Percentiles rank a stretch among this genome's conserved stretches.
These are phyloP conservation scores for Stachybotrys echinatus DNA, from an alignment of 2,329 filamentous ascomycete species.

Conservation along the genomic window DNA sequence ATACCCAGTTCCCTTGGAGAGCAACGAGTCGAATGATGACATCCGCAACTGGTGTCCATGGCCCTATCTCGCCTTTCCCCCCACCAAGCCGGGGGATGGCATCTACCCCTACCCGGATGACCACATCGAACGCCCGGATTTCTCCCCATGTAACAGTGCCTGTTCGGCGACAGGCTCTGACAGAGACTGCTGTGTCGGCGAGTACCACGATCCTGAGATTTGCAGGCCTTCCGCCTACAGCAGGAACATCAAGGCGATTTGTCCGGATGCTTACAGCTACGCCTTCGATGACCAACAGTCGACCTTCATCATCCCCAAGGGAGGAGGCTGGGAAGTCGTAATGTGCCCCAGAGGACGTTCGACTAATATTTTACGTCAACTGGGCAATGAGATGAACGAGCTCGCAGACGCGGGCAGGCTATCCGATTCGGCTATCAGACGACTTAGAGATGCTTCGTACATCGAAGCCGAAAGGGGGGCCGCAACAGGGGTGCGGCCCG, in stretches of 20 bases:
- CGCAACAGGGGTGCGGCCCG: constrained; percentile 13
- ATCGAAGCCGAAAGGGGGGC: constrained; percentile 23
- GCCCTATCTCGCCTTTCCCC: constrained; percentile 65
- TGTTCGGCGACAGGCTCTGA: constrained; percentile 64
- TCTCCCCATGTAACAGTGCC: constrained; percentile 73
- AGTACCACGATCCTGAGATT: constrained; percentile 55
- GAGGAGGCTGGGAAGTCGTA: constrained; percentile 72
- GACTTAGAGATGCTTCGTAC: constrained; percentile 27
- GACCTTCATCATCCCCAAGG: constrained; percentile 58
- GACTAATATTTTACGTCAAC: constrained; percentile 51
- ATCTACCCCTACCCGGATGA: constrained; percentile 79
- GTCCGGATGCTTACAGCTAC: constrained; percentile 81
- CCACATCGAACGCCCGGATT: constrained; percentile 62
- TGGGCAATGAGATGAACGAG: constrained; percentile 42
- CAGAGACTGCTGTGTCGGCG: constrained; percentile 70
- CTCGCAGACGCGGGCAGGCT: constrained; percentile 38
- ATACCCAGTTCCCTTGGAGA: constrained; percentile 64
- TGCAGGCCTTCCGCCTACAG: constrained; percentile 68
- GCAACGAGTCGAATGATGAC: constrained; percentile 47
- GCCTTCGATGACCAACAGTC: constrained; percentile 56
- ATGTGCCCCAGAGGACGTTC: constrained; percentile 66
- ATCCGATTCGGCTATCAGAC: constrained; percentile 21
- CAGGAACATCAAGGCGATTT: constrained; percentile 64
- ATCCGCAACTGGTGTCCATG: constrained; percentile 74
- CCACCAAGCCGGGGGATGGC: constrained; percentile 65